Percentiles rank a stretch among this genome's conserved stretches.
These are phyloP conservation scores for Leonotis leonurus DNA, from an alignment of 257 asterid genomes.

Conservation along the genomic window DNA sequence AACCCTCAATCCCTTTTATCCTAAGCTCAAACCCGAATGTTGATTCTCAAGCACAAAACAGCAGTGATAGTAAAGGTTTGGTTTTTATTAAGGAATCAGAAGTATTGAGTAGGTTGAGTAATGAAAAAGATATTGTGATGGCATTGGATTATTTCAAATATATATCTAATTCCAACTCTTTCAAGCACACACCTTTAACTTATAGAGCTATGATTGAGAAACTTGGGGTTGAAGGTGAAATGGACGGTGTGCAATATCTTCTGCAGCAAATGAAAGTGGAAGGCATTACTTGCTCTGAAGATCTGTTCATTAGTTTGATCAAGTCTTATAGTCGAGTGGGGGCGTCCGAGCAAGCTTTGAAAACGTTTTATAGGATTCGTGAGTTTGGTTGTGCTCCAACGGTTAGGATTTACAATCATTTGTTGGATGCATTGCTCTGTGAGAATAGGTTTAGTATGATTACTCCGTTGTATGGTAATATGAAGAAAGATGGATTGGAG, in stretches of 20 bases:
- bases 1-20: slow-evolving; percentile 56
- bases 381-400: slow-evolving; percentile 78
- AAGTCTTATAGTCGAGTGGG: slow-evolving; percentile 47
- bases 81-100: slow-evolving; percentile 42
- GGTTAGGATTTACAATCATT: slow-evolving; percentile 71
- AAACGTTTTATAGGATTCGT: slow-evolving; percentile 62
- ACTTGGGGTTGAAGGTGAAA: slow-evolving; percentile 46
- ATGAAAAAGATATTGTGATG: slow-evolving; percentile 36
- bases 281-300: slow-evolving; percentile 54
- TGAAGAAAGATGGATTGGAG: slow-evolving; percentile 81
- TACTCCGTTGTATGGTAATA: slow-evolving; percentile 62
- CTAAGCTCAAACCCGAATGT: slow-evolving; percentile 39
- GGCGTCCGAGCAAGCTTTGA: slow-evolving; percentile 59
- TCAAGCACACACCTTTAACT: slow-evolving; percentile 68
- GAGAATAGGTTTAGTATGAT: slow-evolving; percentile 71
- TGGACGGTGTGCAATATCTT: slow-evolving; percentile 77
- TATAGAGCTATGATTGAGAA: slow-evolving; percentile 65
- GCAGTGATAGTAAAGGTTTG: slow-evolving; percentile 20
- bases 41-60: slow-evolving; percentile 10
- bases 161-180: slow-evolving; percentile 45
- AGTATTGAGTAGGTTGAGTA: slow-evolving; percentile 44
- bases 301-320: slow-evolving; percentile 50
- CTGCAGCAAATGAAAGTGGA: slow-evolving; percentile 85
- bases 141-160: slow-evolving; percentile 65
- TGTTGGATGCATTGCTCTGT: slow-evolving; percentile 73